Evolutionary conservation across 139 green algal species (phyloP), one percentile per base, ranked within the genome.

Genomic region (Picochlorum sp.): DNA sequence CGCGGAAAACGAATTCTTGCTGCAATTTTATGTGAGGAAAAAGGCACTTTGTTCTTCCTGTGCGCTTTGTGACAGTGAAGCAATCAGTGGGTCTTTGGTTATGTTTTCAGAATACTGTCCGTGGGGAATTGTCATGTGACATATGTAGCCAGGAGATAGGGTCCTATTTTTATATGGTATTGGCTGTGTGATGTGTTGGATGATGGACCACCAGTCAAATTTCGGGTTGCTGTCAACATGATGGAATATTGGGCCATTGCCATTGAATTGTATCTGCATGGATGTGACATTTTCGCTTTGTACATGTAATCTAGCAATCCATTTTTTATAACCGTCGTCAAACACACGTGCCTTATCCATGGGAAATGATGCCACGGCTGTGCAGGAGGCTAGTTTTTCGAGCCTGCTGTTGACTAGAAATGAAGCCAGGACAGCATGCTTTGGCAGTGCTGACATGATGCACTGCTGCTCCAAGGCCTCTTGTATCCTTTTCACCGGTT

Each of bases 1-100:
- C 86, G 2, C 68, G 71, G 52, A 92, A 90, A 67, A 86, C 86
- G 18, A 96, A 96, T 77, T 80, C 74, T 4, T 96, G 89, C 74
- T 96, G 89, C 70, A 81, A 66, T 14, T 78, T 90, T 31, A 92
- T 91, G 84, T 95, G 49, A 84, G 15, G 56, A 28, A n/a, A 59
- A 44, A 44, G 15, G 21, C 21, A 20, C 10, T 13, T 10, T 54
- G n/a, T 54, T 9, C n/a, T 24, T 54, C 13, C n/a, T 21, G 6
- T 8, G 16, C 47, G 16, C 18, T 54, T 54, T 0, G n/a, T 54
- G 47, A 20, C 7, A 54, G 9, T 20, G 16, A 26, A 21, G 47
- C n/a, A 54, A 54, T 20, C 47, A 54, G 7, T 54, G 47, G 47
- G 47, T 54, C 34, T 11, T 41, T 41, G 34, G 34, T 41, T 41